Evolutionary conservation across 176 grass and related monocot species (phyloP), one percentile per base, ranked within the genome.

Genomic region (Tillandsia leiboldiana): DNA sequence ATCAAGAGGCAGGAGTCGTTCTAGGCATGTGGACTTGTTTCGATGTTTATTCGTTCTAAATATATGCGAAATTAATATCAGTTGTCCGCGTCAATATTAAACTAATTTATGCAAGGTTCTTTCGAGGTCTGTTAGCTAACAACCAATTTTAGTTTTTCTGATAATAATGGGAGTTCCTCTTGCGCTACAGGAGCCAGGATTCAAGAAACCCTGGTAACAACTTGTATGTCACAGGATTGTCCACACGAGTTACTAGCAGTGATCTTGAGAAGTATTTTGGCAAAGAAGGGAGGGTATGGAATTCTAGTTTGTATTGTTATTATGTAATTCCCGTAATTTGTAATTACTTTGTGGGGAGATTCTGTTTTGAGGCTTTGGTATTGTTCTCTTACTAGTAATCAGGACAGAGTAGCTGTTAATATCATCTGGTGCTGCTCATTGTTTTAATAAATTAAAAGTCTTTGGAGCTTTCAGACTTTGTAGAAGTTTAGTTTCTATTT

Each of bases 161-260:
- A 56, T 20, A 67, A 50, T 26, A 72, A 61, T 71, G 48, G n/a
- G 63, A 70, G 50, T 84, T 81, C 13, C 64, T 48, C 17, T 33
- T 33, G 51, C n/a, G 72, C 72, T 78, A 73, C 81, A 99, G 87
- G 26, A 70, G 64, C 73, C 78, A 78, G 63, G 84, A 88, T 28
- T 3, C n/a, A 50, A 86, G 68, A 69, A 99, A 99, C 86, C 94
- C 94, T 52, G 94, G 90, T 52, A 93, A 93, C 65, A 99, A 99
- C 64, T 84, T 99, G 64, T 93, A 99, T 51, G 90, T 99, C 52
- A 99, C 94, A 48, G 90, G 94, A 72, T 83, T 99, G 82, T 99
- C 94, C 52, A 90, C 82, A n/a, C 82, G 94, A 56, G 72, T 87
- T 28, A 87, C 74, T 24, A 84, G 76, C 62, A 68, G 67, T 28